These are phyloP conservation scores for Neurospora terricola DNA, from an alignment of 495 filamentous ascomycete genomes.

Conservation along the genomic window DNA sequence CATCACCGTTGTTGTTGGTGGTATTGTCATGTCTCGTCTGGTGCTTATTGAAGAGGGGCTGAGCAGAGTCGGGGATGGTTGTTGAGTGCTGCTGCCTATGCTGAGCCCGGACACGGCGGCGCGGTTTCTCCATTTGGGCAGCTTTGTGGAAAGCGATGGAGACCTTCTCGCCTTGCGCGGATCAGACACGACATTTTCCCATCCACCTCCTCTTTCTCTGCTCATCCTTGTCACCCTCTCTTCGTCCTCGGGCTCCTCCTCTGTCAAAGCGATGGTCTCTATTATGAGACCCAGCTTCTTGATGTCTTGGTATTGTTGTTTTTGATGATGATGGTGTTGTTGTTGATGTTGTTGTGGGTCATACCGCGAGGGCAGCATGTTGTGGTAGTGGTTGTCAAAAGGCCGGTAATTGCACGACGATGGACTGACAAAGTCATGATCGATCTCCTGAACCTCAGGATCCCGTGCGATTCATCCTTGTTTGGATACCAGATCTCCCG, in stretches of 20 bases:
- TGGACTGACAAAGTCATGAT: neutral
- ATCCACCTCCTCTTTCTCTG: neutral
- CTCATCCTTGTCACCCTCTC: neutral
- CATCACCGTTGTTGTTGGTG: neutral
- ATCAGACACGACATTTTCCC: neutral
- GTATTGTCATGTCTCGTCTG: neutral
- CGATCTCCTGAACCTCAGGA: neutral
- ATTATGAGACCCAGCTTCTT: neutral
- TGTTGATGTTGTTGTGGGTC: neutral
- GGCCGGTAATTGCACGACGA: neutral
- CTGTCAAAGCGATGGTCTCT: neutral
- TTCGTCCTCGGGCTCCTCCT: neutral
- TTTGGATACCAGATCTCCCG: conserved; percentile 36
- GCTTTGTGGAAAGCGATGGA: neutral
- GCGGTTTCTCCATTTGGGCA: neutral
- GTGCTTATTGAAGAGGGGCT: neutral
- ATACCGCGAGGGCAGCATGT: neutral
- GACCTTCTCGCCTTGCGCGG: neutral
- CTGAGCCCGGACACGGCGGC: neutral
- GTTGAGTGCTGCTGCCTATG: neutral
- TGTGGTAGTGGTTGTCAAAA: neutral
- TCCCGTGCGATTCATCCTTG: neutral
- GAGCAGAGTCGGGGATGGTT: neutral
- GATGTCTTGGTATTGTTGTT: neutral
- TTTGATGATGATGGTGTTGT: neutral